A percentile compares a stretch with the other conserved stretches of the same genome.
These are phyloP conservation scores for Nemania diffusa DNA, from an alignment of 2,329 filamentous ascomycete species.

Conservation along the genomic window DNA sequence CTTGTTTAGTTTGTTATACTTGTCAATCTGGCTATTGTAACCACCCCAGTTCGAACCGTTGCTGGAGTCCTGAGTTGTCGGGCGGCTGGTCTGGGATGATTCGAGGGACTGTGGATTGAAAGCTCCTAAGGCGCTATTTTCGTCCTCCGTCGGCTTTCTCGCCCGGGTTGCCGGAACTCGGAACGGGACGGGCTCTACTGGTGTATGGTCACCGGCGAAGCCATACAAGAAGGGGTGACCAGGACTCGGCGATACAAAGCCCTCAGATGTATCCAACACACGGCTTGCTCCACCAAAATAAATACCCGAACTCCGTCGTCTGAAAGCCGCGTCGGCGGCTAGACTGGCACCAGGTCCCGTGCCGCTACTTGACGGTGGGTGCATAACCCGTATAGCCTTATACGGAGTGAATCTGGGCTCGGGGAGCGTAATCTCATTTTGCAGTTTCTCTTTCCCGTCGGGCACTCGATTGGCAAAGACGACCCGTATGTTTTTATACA, in stretches of 20 bases:
- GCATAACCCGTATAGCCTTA: slow-evolving; percentile 71
- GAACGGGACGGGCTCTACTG: slow-evolving; percentile 65
- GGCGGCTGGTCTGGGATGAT: slow-evolving; percentile 40
- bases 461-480: slow-evolving; percentile 97
- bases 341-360: slow-evolving; percentile 60
- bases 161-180: slow-evolving; percentile 49
- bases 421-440: slow-evolving; percentile 88
- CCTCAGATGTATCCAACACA: slow-evolving; percentile 53
- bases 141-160: slow-evolving; percentile 49
- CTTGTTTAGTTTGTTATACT: slow-evolving; percentile 75
- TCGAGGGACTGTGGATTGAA: slow-evolving; percentile 41
- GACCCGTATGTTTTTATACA: slow-evolving; percentile 92
- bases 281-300: slow-evolving; percentile 50
- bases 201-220: slow-evolving; percentile 49
- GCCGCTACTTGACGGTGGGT: slow-evolving; percentile 50
- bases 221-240: slow-evolving; percentile 44
- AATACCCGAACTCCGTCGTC: slow-evolving; percentile 67
- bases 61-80: slow-evolving; percentile 52
- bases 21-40: slow-evolving; percentile 44
- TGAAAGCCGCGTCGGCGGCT: slow-evolving; percentile 68
- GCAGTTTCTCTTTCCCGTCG: slow-evolving; percentile 91
- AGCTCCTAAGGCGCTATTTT: slow-evolving; percentile 40
- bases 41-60: slow-evolving; percentile 41
- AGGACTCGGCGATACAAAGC: slow-evolving; percentile 40
- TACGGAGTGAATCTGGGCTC: slow-evolving; percentile 89